Evolutionary conservation across 2,329 filamentous ascomycete genomes (phyloP).

Genomic region (Apiospora sp.): DNA sequence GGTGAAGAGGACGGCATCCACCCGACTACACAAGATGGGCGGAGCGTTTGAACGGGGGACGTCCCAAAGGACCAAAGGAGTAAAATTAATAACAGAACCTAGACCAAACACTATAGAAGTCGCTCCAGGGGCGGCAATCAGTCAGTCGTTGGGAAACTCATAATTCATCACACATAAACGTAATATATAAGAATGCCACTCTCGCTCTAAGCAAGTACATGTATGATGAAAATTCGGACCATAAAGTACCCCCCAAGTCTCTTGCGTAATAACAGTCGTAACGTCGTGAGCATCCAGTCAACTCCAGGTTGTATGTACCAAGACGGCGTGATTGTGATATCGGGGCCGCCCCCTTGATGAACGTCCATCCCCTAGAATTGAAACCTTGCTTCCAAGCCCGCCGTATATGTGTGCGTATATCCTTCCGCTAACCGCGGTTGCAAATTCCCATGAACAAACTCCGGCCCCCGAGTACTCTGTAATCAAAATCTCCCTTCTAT

Average conservation of each 20-base stretch:
- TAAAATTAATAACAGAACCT: neutral
- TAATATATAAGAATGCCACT: neutral
- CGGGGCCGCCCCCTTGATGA: neutral
- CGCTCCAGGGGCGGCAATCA: neutral
- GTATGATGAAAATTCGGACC: neutral
- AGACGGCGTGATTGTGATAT: slow-evolving; percentile 1
- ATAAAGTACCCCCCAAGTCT: neutral
- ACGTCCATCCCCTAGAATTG: neutral
- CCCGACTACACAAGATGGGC: neutral
- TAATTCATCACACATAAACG: neutral
- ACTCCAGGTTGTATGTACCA: slow-evolving; percentile 3
- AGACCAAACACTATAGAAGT: neutral
- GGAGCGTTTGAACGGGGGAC: neutral
- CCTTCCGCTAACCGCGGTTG: slow-evolving; percentile 15
- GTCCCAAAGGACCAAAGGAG: neutral
- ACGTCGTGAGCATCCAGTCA: slow-evolving; percentile 25
- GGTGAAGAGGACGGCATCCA: neutral
- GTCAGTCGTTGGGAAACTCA: neutral
- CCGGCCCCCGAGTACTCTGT: neutral
- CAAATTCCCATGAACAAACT: neutral
- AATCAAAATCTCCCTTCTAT: neutral
- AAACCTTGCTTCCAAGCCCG: neutral
- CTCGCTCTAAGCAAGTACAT: neutral
- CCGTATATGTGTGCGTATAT: slow-evolving; percentile 1
- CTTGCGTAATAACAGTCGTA: slow-evolving; percentile 21